phyloP scores from a whole-genome alignment of 495 filamentous ascomycete species.

The Parathielavia hyrcaniae region DNA sequence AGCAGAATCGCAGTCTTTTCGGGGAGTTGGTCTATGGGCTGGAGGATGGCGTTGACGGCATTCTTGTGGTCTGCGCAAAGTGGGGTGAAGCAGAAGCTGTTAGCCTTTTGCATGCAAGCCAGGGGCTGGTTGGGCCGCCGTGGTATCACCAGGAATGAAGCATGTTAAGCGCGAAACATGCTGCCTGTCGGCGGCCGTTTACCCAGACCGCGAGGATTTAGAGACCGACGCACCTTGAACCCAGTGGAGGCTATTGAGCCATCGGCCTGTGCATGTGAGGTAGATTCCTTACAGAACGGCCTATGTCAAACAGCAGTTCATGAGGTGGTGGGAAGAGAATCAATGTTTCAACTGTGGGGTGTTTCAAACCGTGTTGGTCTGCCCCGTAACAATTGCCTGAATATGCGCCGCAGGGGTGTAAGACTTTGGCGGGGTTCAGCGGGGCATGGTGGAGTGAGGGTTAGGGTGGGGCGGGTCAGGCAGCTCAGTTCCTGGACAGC shows the following conservation, averaged over 20 bases:
- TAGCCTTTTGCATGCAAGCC: background rate
- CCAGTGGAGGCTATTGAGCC: background rate
- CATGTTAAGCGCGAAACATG: conserved; percentile 4
- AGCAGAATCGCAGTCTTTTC: background rate
- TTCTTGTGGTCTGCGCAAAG: conserved; percentile 16
- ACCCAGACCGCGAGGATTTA: background rate
- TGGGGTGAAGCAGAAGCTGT: conserved; percentile 20
- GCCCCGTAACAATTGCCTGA: background rate
- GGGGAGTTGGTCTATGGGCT: conserved; percentile 1
- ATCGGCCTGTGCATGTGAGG: background rate
- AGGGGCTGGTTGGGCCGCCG: conserved; percentile 3
- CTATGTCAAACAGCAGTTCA: too few species aligned
- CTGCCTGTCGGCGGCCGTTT: background rate
- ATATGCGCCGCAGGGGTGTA: conserved; percentile 15
- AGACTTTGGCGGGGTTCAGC: background rate
- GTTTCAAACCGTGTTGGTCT: conserved; percentile 26
- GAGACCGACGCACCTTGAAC: conserved; percentile 8
- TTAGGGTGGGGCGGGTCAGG: background rate
- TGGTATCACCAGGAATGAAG: conserved; percentile 9
- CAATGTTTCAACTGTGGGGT: conserved; percentile 17
- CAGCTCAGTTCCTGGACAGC: background rate
- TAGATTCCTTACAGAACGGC: conserved; percentile 1
- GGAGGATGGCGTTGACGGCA: conserved; percentile 14
- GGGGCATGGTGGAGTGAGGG: background rate
- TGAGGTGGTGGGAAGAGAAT: background rate